A percentile compares a stretch with the other conserved stretches of the same genome.
phyloP scores from a whole-genome alignment of 1,139 yeast genomes.

The Yamadazyma oceani region DNA sequence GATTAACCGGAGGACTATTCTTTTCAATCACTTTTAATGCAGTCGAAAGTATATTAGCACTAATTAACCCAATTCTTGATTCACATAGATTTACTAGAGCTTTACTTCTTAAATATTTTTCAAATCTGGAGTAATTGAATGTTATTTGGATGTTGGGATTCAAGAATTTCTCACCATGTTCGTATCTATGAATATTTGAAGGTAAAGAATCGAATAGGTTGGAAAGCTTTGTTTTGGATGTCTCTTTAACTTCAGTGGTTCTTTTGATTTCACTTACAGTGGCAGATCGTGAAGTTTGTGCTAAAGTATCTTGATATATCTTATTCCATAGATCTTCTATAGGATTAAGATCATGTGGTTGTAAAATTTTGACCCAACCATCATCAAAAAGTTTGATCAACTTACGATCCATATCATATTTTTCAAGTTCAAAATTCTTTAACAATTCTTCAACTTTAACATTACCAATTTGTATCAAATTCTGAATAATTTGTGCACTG shows the following conservation, averaged over 20 bases:
- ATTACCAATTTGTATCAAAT: constrained; percentile 64
- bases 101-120: constrained; percentile 63
- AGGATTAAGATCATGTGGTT: constrained; percentile 46
- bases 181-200: constrained; percentile 26
- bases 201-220: constrained; percentile 35
- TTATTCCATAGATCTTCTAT: constrained; percentile 57
- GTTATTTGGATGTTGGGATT: constrained; percentile 54
- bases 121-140: constrained; percentile 65
- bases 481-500: constrained; percentile 72
- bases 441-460: constrained; percentile 62
- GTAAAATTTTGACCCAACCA: constrained; percentile 52
- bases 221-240: constrained; percentile 48
- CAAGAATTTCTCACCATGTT: constrained; percentile 40
- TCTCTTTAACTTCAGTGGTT: constrained; percentile 62
- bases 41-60: constrained; percentile 63
- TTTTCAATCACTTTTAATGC: constrained; percentile 62
- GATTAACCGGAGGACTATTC: constrained; percentile 43
- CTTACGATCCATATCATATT: constrained; percentile 29
- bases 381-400: constrained; percentile 51
- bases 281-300: constrained; percentile 49
- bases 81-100: constrained; percentile 64
- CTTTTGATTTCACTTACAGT: constrained; percentile 62
- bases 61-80: constrained; percentile 67
- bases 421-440: constrained; percentile 30
- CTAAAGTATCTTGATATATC: constrained; percentile 52